Evolutionary conservation across 1,284 basidiomycete genomes (phyloP), one percentile per base, ranked within the genome.

Genomic region (Ceratobasidium sp.): DNA sequence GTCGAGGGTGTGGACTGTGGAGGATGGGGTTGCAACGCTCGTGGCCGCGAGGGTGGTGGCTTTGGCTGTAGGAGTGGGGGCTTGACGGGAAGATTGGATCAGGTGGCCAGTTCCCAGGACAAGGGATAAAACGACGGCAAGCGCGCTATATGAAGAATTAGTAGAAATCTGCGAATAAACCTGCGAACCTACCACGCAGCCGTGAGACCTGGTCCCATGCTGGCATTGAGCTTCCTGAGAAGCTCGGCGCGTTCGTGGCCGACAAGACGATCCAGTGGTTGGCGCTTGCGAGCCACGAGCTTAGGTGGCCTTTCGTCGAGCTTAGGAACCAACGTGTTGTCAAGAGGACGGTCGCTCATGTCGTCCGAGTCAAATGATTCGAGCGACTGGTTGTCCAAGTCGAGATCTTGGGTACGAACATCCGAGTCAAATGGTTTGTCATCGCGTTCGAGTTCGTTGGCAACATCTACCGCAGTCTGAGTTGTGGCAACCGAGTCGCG

Each of bases 401-500:
- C 42, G 16, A 46, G 42, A 14, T 46, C 42, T 21, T 46, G 42
- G 16, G 42, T 46, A 14, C 7, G 42, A 21, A 27, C 27, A 36
- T 64, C 59, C 19, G 59, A 52, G 23, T 64, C 49, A 19, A 64
- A 36, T 5, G 36, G 29, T 1, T 30, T 39, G 14, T 53, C 49
- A 13, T 52, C 47, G 19, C 33, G 33, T 11, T 33, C 23, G 59
- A 39, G 33, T 42, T 64, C 49, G 46, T 27, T 39, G 19, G 46
- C 44, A 9, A 49, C 42, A 36, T 60, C 44, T n/a, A 64, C 59
- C 6, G 49, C 49, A 16, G 59, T 64, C 33, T 64, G 59, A 8
- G 59, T 52, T 16, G 59, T 49, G 33, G 59, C 49, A 2, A 47
- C 44, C n/a, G 59, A 64, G 49, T 64, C 46, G n/a, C 49, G 59